Percentiles rank a stretch among this genome's conserved stretches.
phyloP scores from a whole-genome alignment of 768 basidiomycete genomes.

The Kwoniella botswanensis region DNA sequence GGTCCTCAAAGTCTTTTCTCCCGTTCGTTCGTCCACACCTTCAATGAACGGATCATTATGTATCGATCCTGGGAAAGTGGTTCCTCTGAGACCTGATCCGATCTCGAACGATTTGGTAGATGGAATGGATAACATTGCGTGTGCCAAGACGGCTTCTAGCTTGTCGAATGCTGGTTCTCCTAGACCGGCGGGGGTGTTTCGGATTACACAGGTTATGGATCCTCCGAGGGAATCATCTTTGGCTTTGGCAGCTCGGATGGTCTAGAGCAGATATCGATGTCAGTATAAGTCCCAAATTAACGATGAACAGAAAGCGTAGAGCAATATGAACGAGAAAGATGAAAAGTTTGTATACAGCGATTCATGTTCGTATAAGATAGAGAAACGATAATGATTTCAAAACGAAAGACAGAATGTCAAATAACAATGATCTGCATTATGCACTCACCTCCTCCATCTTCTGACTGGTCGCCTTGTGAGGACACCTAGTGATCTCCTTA shows the following conservation, averaged over 20 bases:
- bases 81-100: slow-evolving; percentile 93
- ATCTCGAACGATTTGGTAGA: slow-evolving; percentile 98
- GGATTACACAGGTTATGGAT: slow-evolving; percentile 95
- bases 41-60: slow-evolving; percentile 92
- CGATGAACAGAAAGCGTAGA: not conserved
- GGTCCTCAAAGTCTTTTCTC: slow-evolving; percentile 69
- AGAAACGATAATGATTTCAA: not conserved
- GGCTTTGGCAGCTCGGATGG: slow-evolving; percentile 91
- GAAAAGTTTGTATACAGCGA: no score
- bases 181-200: slow-evolving; percentile 84
- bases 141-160: slow-evolving; percentile 90
- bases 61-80: slow-evolving; percentile 85
- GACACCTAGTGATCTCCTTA: slow-evolving; percentile 82
- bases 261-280: slow-evolving; percentile 62
- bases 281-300: not conserved
- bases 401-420: not conserved
- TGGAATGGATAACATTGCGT: slow-evolving; percentile 98
- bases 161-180: slow-evolving; percentile 99
- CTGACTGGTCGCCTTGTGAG: slow-evolving; percentile 83
- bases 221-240: slow-evolving; percentile 93
- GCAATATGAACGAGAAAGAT: not conserved
- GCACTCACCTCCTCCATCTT: slow-evolving; percentile 79
- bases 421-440: no score
- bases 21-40: slow-evolving; percentile 60
- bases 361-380: not conserved